Evolutionary conservation across 2,329 filamentous ascomycete species (phyloP), one percentile per base, ranked within the genome.

Genomic region (Neonectria neomacrospora): DNA sequence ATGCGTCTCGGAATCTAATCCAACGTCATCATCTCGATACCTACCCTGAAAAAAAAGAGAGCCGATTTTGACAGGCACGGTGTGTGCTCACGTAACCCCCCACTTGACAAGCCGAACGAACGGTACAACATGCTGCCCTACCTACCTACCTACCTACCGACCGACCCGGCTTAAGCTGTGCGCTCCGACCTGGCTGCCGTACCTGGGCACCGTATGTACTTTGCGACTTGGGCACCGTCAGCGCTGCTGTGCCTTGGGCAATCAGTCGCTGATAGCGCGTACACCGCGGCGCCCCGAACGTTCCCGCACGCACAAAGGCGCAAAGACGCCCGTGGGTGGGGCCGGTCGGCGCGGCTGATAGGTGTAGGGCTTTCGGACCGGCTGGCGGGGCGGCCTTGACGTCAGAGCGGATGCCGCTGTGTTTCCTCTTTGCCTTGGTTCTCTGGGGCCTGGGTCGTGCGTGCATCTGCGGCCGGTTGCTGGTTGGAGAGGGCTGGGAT

Each of bases 341-440:
- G 66, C 71, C 73, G 72, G 51, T 42, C 48, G 55, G 66, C 58
- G 67, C 64, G 74, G 65, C 65, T 73, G 71, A 76, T 76, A 76
- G 73, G 69, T 45, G 50, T 45, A 26, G 50, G 58, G 54, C 51
- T 71, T 67, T 67, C 67, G 65, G 60, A 57, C 70, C 67, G 67
- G 68, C 53, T 57, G 56, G 61, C 65, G 63, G 67, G 62, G 56
- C 57, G 11, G 22, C 0, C 10, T 66, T 77, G 74, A 78, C 75
- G 76, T 78, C 76, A 78, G 54, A 32, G 60, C 68, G 64, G 71
- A 41, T 41, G 16, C 18, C n/a, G 37, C 37, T n/a, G 16, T 41
- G 37, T 41, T 20, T 37, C 34, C 14, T n/a, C 10, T 12, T 23
- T 37, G 45, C 54, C 26, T 26, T 45, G 42, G 54, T 56, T 32